phyloP scores from a whole-genome alignment of 2,329 filamentous ascomycete species.

The Zymoseptoria ardabiliae region DNA sequence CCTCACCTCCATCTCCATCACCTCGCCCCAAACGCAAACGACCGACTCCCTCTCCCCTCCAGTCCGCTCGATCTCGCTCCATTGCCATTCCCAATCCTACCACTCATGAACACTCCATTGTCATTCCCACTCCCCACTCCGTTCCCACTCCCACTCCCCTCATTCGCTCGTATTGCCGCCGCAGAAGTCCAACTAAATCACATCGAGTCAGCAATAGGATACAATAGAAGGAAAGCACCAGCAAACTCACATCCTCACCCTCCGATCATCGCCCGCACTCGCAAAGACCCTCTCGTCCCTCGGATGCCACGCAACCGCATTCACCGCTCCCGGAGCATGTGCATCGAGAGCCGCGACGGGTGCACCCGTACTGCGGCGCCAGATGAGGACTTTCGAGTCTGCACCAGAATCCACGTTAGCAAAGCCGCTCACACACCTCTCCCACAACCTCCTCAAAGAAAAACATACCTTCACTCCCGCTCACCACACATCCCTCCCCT shows the following conservation, averaged over 20 bases:
- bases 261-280: conserved; percentile 80
- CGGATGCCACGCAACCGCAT: conserved; percentile 85
- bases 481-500: conserved; percentile 82
- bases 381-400: conserved; percentile 73
- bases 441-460: background rate
- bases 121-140: background rate
- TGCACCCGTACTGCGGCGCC: conserved; percentile 76
- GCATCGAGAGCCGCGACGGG: conserved; percentile 69
- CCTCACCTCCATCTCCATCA: background rate
- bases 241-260: conserved; percentile 76
- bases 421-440: background rate
- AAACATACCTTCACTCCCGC: conserved; percentile 72
- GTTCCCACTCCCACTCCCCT: background rate
- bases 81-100: too few relatives aligned
- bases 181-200: conserved; percentile 13
- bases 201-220: too few relatives aligned
- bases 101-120: background rate
- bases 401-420: background rate
- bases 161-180: conserved; percentile 3
- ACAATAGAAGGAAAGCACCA: too few relatives aligned
- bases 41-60: background rate
- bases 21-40: background rate
- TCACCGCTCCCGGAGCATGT: conserved; percentile 69
- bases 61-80: background rate
- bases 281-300: conserved; percentile 76